These are phyloP conservation scores for Lactarius trivialis DNA, from an alignment of 768 basidiomycete species.

Conservation along the genomic window DNA sequence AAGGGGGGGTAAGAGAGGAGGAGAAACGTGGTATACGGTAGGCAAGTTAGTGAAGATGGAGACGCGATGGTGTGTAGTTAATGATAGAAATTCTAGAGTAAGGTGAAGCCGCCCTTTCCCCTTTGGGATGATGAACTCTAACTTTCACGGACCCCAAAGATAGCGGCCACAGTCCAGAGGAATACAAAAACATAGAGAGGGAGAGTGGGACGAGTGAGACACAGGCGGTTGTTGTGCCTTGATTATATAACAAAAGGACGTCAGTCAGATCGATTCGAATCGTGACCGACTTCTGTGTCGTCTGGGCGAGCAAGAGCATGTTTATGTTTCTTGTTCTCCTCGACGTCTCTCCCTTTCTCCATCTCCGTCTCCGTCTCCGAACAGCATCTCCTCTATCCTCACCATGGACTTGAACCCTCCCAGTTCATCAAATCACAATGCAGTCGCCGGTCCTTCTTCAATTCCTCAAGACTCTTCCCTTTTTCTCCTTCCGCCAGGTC, in stretches of 20 bases:
- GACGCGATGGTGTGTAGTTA: neutral
- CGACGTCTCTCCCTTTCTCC: slow-evolving; percentile 23
- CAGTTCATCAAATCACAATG: slow-evolving; percentile 36
- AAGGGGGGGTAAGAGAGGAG: neutral
- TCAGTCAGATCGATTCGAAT: slow-evolving; percentile 7
- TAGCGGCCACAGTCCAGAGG: neutral
- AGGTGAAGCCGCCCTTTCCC: neutral
- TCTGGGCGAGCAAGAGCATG: neutral
- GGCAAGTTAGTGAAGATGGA: neutral
- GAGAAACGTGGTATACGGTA: slow-evolving; percentile 15
- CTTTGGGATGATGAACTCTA: neutral
- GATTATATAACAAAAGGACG: neutral
- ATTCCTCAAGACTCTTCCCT: slow-evolving; percentile 29
- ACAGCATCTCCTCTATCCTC: slow-evolving; percentile 22
- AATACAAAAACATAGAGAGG: neutral
- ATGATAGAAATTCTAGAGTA: neutral
- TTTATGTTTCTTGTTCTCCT: slow-evolving; percentile 22
- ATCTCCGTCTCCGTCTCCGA: slow-evolving; percentile 17
- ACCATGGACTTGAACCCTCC: slow-evolving; percentile 26
- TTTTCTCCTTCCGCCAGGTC: slow-evolving; percentile 29
- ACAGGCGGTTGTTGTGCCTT: neutral
- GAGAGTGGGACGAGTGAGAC: neutral
- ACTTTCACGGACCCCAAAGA: neutral
- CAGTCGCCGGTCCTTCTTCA: slow-evolving; percentile 58
- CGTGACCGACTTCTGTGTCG: neutral